A percentile compares a stretch with the other conserved stretches of the same genome.
Evolutionary conservation across 192 early-diverging fungal genomes (phyloP).

Genomic region (Pilobolus umbonatus): DNA sequence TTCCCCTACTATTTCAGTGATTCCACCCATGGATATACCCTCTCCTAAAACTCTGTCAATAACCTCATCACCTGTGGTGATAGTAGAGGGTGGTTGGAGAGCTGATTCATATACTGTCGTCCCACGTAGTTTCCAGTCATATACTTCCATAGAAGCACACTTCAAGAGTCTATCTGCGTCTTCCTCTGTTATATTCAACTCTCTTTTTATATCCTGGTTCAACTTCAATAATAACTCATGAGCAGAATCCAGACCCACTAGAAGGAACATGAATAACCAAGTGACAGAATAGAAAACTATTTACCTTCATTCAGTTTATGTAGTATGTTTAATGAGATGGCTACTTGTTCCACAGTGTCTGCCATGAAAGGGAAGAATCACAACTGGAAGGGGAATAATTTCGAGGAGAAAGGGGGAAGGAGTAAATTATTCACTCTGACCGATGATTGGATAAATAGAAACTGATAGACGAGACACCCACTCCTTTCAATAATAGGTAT

Average conservation of each 20-base stretch:
- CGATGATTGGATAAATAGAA: too few relatives aligned
- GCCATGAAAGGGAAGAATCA: too few relatives aligned
- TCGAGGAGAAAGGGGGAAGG: too few relatives aligned
- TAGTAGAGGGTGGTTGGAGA: neutral
- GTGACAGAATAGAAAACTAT: too few relatives aligned
- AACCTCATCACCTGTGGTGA: constrained; percentile 44
- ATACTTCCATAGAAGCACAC: constrained; percentile 1
- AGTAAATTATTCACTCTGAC: too few relatives aligned
- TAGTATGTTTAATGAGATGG: too few relatives aligned
- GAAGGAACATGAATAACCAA: too few relatives aligned
- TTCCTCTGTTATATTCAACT: neutral
- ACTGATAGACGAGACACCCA: too few relatives aligned
- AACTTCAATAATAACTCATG: constrained; percentile 7
- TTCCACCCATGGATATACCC: constrained; percentile 52
- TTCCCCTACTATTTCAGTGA: constrained; percentile 72
- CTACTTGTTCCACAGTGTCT: too few relatives aligned
- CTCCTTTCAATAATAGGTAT: too few relatives aligned
- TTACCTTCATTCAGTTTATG: too few relatives aligned
- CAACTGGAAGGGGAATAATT: too few relatives aligned
- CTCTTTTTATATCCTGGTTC: constrained; percentile 1
- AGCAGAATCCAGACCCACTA: constrained; percentile 20
- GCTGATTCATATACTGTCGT: neutral
- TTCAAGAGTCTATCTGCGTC: neutral
- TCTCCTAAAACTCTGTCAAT: constrained; percentile 57
- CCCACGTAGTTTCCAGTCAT: constrained; percentile 9